Evolutionary conservation across 768 basidiomycete species (phyloP), one percentile per base, ranked within the genome.

Genomic region (Tricholomella constricta): DNA sequence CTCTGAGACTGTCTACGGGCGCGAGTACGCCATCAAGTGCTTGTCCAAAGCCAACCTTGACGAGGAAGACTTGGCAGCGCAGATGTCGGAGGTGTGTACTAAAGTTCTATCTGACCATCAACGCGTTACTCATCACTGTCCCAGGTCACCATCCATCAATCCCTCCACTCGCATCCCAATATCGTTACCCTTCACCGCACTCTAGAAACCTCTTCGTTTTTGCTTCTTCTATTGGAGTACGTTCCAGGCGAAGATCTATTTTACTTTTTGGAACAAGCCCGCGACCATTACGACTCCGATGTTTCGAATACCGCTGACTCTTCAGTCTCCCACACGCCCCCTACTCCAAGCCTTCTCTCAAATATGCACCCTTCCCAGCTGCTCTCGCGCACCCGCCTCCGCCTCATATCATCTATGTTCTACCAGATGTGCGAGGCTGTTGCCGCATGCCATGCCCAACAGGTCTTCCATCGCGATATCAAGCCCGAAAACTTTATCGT

Each of bases 401-500:
- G 91, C 14, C 84, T 99, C 60, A 94, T 99, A 64, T 86, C 94
- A 3, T 88, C 91, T 67, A 99, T 99, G 96, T 98, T 99, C 71
- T 78, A 84, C 17, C 97, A 98, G 73, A 99, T 99, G 96, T 98
- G 96, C 67, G 92, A 95, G 58, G 95, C 96, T 38, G 95, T 99
- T 11, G 91, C 92, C 3, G 85, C 89, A 6, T 98, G 96, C 72
- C 96, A 99, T 67, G 86, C 86, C 15, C 85, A 88, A 56, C 87
- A 87, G 32, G 90, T 99, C 56, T 93, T 88, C 66, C 96, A 99
- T 68, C 85, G 96, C 55, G 96, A 99, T 71, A 98, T 99, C 81
- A 99, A 99, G 75, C 96, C 96, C 0, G 96, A 98, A 77, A 98
- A 98, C 74, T 94, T 95, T 63, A 95, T 95, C 67, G 92, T 95